Percentiles rank a stretch among this genome's conserved stretches.
These are phyloP conservation scores for Apocynum venetum DNA, from an alignment of 257 asterid genomes.

Conservation along the genomic window DNA sequence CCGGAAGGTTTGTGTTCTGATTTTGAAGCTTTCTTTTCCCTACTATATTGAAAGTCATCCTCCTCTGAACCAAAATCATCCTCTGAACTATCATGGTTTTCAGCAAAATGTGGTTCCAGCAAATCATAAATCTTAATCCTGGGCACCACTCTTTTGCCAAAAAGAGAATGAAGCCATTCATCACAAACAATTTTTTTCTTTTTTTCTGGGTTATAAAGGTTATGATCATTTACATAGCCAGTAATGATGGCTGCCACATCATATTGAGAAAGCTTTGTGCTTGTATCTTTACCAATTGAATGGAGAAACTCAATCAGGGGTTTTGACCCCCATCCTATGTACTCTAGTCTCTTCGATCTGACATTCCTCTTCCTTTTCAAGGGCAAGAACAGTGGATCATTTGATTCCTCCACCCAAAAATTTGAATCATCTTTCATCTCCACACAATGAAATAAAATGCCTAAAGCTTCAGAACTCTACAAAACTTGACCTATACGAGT, in stretches of 20 bases:
- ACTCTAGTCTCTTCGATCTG: constrained; percentile 49
- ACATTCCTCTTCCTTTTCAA: constrained; percentile 60
- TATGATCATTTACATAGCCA: constrained; percentile 49
- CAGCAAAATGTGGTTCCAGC: constrained; percentile 81
- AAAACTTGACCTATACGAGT: constrained; percentile 6
- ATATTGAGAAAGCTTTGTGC: constrained; percentile 39
- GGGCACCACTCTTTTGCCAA: constrained; percentile 55
- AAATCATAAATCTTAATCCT: constrained; percentile 51
- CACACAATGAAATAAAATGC: not conserved
- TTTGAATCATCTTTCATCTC: constrained; percentile 44
- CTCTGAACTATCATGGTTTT: constrained; percentile 59
- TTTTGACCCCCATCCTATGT: constrained; percentile 75
- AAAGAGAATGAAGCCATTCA: constrained; percentile 55
- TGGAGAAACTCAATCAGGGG: constrained; percentile 76
- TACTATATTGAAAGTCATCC: constrained; percentile 23
- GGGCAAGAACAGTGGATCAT: constrained; percentile 27
- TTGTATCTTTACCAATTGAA: constrained; percentile 64
- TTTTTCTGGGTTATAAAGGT: constrained; percentile 53
- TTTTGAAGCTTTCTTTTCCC: constrained; percentile 26
- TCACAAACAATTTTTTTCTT: constrained; percentile 77
- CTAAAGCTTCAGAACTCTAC: not conserved
- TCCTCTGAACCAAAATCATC: constrained; percentile 63
- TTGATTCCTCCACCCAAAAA: constrained; percentile 64
- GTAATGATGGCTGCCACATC: constrained; percentile 51
- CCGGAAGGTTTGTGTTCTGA: constrained; percentile 18